Evolutionary conservation across 2,329 filamentous ascomycete species (phyloP).

Genomic region (Fusarium musae): DNA sequence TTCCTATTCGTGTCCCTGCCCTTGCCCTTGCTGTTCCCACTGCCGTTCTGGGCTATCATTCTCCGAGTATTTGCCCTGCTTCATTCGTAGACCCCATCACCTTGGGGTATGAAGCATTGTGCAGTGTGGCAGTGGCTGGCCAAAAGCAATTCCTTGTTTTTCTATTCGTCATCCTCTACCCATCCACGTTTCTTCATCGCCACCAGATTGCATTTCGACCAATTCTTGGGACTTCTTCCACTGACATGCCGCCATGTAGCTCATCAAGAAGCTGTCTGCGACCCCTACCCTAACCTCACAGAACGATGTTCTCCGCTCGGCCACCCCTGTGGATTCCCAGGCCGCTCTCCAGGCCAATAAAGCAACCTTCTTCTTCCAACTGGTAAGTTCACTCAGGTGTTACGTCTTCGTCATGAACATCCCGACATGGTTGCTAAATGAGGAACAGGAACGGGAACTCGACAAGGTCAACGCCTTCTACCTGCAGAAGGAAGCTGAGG

Average conservation of each 20-base stretch:
- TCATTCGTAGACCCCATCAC: slow-evolving; percentile 26
- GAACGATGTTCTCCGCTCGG: slow-evolving; percentile 66
- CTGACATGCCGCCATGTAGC: slow-evolving; percentile 63
- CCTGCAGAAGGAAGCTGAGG: slow-evolving; percentile 96
- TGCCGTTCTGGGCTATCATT: slow-evolving; percentile 5
- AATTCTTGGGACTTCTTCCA: slow-evolving; percentile 25
- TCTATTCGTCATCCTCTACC: slow-evolving; percentile 31
- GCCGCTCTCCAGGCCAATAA: slow-evolving; percentile 94
- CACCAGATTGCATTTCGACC: slow-evolving; percentile 26
- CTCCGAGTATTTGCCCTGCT: slow-evolving; percentile 17
- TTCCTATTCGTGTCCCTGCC: slow-evolving; percentile 6
- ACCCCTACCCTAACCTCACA: slow-evolving; percentile 86
- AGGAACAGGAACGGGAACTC: slow-evolving; percentile 85
- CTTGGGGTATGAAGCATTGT: slow-evolving; percentile 8
- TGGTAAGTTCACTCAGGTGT: slow-evolving; percentile 67
- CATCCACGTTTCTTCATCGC: slow-evolving; percentile 36
- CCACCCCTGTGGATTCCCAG: slow-evolving; percentile 76
- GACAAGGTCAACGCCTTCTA: slow-evolving; percentile 99
- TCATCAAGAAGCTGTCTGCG: slow-evolving; percentile 97
- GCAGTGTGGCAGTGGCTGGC: slow-evolving; percentile 31
- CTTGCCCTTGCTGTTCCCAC: slow-evolving; percentile 7
- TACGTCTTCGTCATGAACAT: slow-evolving; percentile 42
- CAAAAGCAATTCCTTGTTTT: slow-evolving; percentile 33
- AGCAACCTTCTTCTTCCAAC: slow-evolving; percentile 97
- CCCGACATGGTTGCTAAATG: slow-evolving; percentile 52